Evolutionary conservation across 2,329 filamentous ascomycete species (phyloP), one percentile per base, ranked within the genome.

Genomic region (Dryadomyces quercus-mongolicae): DNA sequence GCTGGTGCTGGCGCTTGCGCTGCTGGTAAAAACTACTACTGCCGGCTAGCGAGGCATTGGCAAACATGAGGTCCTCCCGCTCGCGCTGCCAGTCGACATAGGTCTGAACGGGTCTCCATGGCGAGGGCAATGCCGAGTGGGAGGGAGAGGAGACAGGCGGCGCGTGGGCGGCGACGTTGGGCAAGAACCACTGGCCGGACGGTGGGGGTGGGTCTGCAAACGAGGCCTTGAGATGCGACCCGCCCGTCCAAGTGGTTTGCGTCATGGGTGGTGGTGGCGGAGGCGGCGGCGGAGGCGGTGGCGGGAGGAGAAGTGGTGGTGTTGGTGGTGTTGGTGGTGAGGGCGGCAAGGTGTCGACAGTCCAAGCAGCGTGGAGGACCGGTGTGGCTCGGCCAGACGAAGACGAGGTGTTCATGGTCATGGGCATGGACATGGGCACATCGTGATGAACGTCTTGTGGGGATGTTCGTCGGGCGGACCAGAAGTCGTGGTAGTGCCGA

Each of bases 21-120:
- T 31, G 25, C 25, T 31, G 25, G 25, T 4, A 31, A 31, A 31
- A 31, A 31, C 25, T 31, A 31, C 25, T 31, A 31, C 25, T 31
- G 25, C 25, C 25, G 25, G 25, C 25, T 31, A 31, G 21, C n/a
- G 18, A 16, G 53, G 48, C 42, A 31, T 40, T 34, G 16, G 34
- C 51, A 42, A 51, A 54, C n/a, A 36, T 36, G 20, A 36, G 25
- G 20, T 38, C 49, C n/a, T 44, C 50, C 25, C 44, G 20, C 50
- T 55, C 50, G 38, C 31, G 13, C 38, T 18, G 43, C 51, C 51
- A 52, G 31, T 52, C 22, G 50, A 10, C 25, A 36, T 45, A 45
- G 50, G n/a, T 45, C 18, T 44, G 42, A 1, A 21, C 20, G 22
- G 50, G 50, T n/a, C 40, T 9, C 2, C 21, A 25, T 16, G 13